phyloP scores from a whole-genome alignment of 2,329 filamentous ascomycete species.

The Zasmidium citrigriseum region DNA sequence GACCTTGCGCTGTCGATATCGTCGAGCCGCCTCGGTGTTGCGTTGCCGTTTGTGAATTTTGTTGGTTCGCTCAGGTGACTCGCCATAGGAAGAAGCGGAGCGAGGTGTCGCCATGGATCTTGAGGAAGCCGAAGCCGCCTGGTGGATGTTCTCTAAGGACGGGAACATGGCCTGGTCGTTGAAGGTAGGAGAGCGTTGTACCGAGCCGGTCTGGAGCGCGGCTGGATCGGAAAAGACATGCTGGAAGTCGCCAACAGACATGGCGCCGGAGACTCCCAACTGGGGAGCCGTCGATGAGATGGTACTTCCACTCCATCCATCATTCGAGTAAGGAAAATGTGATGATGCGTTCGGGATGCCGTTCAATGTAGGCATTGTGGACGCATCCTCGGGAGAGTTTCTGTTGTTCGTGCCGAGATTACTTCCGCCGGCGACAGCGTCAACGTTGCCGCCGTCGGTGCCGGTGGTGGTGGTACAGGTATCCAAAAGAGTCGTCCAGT shows the following conservation, averaged over 20 bases:
- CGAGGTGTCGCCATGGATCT: background rate
- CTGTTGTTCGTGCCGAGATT: too few relatives aligned
- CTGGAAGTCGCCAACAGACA: background rate
- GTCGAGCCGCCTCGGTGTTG: constrained; percentile 71
- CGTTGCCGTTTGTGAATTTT: constrained; percentile 58
- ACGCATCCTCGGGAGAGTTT: background rate
- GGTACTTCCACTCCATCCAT: background rate
- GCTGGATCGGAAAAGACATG: background rate
- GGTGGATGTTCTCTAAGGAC: background rate
- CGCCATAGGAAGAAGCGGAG: constrained; percentile 1
- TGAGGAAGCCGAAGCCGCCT: constrained; percentile 1
- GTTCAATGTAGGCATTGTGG: background rate
- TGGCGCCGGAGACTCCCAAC: background rate
- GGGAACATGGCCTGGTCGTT: background rate
- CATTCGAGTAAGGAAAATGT: background rate
- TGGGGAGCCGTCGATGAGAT: background rate
- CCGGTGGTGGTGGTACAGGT: constrained; percentile 1
- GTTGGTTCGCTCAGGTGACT: constrained; percentile 10
- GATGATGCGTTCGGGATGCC: background rate
- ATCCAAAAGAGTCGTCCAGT: constrained; percentile 10
- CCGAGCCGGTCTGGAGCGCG: background rate
- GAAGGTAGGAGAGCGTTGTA: background rate
- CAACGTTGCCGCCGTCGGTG: background rate
- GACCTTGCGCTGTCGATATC: constrained; percentile 70
- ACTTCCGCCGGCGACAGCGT: too few relatives aligned